Conservation (phyloP, 495 filamentous ascomycete genomes). For the Talaromyces wortmannii region DNA sequence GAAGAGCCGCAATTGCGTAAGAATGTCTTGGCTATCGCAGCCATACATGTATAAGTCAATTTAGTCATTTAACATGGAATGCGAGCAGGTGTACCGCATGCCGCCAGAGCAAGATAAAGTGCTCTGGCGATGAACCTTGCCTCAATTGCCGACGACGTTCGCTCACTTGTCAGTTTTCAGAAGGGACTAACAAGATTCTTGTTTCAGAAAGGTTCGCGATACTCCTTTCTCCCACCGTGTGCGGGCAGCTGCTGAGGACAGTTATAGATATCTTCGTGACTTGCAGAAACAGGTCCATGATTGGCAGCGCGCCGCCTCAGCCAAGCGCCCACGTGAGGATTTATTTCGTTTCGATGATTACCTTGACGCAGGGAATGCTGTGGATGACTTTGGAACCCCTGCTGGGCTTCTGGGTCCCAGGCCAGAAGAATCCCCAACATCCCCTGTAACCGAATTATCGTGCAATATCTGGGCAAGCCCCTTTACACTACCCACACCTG, state of each 20-base stretch:
- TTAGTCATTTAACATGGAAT: background rate
- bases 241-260: background rate
- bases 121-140: slow-evolving; percentile 25
- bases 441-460: slow-evolving; percentile 4
- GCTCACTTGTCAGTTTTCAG: slow-evolving; percentile 16
- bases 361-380: background rate
- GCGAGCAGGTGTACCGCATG: slow-evolving; percentile 22
- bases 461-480: slow-evolving; percentile 16
- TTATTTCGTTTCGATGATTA: background rate
- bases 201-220: slow-evolving; percentile 17
- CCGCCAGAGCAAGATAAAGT: slow-evolving; percentile 33
- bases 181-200: slow-evolving; percentile 12
- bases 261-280: slow-evolving; percentile 10
- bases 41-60: background rate
- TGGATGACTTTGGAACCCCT: background rate
- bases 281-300: slow-evolving; percentile 5
- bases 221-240: background rate
- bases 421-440: background rate
- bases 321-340: slow-evolving; percentile 1
- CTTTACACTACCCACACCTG: slow-evolving; percentile 13
- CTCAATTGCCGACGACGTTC: slow-evolving; percentile 19
- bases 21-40: background rate
- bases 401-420: background rate
- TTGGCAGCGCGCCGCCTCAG: background rate
- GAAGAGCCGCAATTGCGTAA: background rate